Conservation (phyloP, 1,139 yeast genomes). For the Candida pseudocylindracea region DNA sequence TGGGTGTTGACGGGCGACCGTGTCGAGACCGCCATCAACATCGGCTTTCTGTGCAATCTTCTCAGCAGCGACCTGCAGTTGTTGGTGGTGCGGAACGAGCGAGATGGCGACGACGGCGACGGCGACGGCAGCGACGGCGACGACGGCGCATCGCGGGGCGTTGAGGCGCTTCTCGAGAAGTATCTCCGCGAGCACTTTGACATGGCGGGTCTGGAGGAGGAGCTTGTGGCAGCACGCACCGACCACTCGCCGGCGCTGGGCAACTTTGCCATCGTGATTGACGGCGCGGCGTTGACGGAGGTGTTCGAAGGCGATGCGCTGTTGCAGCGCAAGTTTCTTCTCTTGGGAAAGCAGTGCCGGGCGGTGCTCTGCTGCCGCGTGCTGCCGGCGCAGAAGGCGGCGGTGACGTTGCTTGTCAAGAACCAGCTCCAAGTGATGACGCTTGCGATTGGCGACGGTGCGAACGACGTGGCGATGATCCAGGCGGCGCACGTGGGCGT, state of each 20-base stretch:
- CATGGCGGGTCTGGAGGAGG: constrained; percentile 19
- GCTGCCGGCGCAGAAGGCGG: constrained; percentile 42
- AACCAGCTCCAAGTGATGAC: constrained; percentile 32
- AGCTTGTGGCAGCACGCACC: constrained; percentile 2
- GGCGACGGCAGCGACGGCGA: constrained; percentile 11
- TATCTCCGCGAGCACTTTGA: constrained; percentile 41
- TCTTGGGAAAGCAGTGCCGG: constrained; percentile 34
- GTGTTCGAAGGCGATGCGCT: constrained; percentile 3
- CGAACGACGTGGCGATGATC: constrained; percentile 49
- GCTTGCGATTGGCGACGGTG: constrained; percentile 46
- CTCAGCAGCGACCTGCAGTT: constrained; percentile 75
- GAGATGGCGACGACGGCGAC: constrained; percentile 7
- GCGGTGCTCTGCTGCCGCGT: constrained; percentile 45
- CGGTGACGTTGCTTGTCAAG: constrained; percentile 30
- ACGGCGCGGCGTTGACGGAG: constrained; percentile 4
- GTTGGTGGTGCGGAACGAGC: constrained; percentile 32
- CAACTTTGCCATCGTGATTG: constrained; percentile 4
- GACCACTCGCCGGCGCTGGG: constrained; percentile 4
- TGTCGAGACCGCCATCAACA: constrained; percentile 93
- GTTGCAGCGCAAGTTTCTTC: constrained; percentile 18
- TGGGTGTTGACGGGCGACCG: constrained; percentile 98
- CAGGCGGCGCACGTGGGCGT: constrained; percentile 46
- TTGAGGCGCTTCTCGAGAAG: constrained; percentile 32
- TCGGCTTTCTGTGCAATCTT: constrained; percentile 89
- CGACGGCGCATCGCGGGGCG: constrained; percentile 9